Evolutionary conservation across 495 filamentous ascomycete genomes (phyloP), one percentile per base, ranked within the genome.

Genomic region (Penicillium ucsense): DNA sequence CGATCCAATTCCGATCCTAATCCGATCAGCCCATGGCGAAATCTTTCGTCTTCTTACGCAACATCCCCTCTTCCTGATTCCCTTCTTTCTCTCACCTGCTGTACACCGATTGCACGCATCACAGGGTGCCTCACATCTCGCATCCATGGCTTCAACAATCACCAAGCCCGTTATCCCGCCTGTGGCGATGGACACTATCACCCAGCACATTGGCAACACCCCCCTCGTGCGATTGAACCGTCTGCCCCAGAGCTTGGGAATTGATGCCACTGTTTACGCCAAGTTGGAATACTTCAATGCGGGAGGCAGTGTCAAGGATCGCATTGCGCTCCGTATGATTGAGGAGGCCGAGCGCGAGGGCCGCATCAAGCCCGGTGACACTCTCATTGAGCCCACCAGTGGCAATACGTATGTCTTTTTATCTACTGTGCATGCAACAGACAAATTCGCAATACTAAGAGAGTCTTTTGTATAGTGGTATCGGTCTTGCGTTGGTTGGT

Each of bases 261-360:
- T 99, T 58, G 80, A 94, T 63, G 82, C 83, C 47, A 83, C 88
- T 36, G 83, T 99, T 34, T 99, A 91, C 68, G 94, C 86, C 41
- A 99, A 99, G 64, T 76, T 89, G 46, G 92, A 99, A 65, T 85
- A 88, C 49, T 97, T 97, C 78, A 97, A 94, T 76, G 91, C 94
- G 6, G 92, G 94, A 53, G 92, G 92, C 46, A 94, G 88, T 66
- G 89, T 99, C 57, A 99, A 99, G 66, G 92, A 99, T 67, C 80
- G 92, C 48, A 97, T 99, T 64, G 92, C 92, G 12, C 67, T 92
- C 60, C 86, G 94, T 59, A 99, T 99, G 92, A 86, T 99, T 52
- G 90, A 99, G 65, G 88, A 89, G 65, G 92, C 92, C 6, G 92
- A 99, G 71, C 80, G 78, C 50, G 79, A 76, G 41, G 94, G 92